phyloP scores from a whole-genome alignment of 805 yeast species.

The Hanseniaspora nectarophila region DNA sequence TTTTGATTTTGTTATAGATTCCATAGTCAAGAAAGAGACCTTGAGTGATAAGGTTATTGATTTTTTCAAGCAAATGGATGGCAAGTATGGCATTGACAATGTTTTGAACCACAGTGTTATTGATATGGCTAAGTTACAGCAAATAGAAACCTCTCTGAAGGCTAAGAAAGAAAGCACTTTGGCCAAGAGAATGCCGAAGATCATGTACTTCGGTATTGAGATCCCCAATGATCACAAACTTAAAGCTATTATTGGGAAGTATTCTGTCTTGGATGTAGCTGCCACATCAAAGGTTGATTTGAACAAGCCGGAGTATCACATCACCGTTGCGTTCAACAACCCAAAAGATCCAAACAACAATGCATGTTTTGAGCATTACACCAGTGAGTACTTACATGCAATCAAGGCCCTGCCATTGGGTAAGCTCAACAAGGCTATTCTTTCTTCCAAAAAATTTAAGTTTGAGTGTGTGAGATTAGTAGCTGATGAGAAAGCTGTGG shows the following conservation, averaged over 20 bases:
- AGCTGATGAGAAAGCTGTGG: conserved; percentile 42
- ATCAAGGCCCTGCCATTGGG: background rate
- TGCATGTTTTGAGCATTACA: background rate
- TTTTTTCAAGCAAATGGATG: conserved; percentile 36
- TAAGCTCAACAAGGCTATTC: background rate
- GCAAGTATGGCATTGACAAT: conserved; percentile 32
- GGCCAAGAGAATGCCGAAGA: conserved; percentile 20
- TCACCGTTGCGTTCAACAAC: conserved; percentile 23
- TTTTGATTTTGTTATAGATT: conserved; percentile 23
- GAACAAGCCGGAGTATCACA: conserved; percentile 20
- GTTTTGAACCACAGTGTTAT: conserved; percentile 37
- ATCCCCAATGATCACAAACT: conserved; percentile 20
- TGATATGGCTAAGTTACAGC: conserved; percentile 25
- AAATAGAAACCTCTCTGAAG: conserved; percentile 15
- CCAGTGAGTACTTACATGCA: background rate
- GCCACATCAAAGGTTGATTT: no score
- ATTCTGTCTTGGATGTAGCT: conserved; percentile 52
- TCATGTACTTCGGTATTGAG: conserved; percentile 38
- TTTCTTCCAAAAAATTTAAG: background rate
- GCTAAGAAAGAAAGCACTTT: conserved; percentile 14
- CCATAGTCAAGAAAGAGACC: conserved; percentile 42
- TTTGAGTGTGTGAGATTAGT: conserved; percentile 36
- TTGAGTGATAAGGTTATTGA: conserved; percentile 32
- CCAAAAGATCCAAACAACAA: background rate
- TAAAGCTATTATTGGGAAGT: conserved; percentile 52